These are phyloP conservation scores for Tephrocybe sp. DNA, from an alignment of 768 basidiomycete species.

Conservation along the genomic window DNA sequence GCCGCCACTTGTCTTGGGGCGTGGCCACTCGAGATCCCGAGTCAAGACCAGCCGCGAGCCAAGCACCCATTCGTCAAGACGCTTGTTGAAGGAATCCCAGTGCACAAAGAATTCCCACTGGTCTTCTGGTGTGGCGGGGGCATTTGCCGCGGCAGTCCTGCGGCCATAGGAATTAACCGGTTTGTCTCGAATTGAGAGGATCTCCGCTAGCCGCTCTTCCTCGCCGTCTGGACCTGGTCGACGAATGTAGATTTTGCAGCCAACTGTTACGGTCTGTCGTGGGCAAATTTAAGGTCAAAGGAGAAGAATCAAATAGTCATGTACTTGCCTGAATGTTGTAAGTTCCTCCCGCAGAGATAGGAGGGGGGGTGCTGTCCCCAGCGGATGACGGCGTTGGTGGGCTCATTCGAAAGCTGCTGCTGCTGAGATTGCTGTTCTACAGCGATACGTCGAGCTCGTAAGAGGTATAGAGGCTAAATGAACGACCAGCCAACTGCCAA, in stretches of 20 bases:
- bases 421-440: background rate
- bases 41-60: conserved; percentile 82
- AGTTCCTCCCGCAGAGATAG: conserved; percentile 71
- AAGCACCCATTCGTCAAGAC: conserved; percentile 95
- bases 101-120: conserved; percentile 96
- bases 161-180: conserved; percentile 61
- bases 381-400: conserved; percentile 40
- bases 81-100: conserved; percentile 99
- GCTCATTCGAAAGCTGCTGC: conserved; percentile 20
- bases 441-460: background rate
- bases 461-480: background rate
- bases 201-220: conserved; percentile 94
- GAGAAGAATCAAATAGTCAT: conserved; percentile 11
- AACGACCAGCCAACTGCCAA: conserved; percentile 2
- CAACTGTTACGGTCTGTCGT: conserved; percentile 78
- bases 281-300: conserved; percentile 28
- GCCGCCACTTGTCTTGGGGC: conserved; percentile 67
- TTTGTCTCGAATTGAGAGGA: conserved; percentile 92
- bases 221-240: conserved; percentile 75
- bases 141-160: conserved; percentile 39
- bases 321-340: conserved; percentile 71
- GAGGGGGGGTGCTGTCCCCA: conserved; percentile 54
- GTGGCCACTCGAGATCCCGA: conserved; percentile 94
- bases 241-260: conserved; percentile 93
- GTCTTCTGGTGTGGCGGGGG: conserved; percentile 59